These are phyloP conservation scores for Narthecium ossifragum DNA, from an alignment of 106 monocot genomes.

Conservation along the genomic window DNA sequence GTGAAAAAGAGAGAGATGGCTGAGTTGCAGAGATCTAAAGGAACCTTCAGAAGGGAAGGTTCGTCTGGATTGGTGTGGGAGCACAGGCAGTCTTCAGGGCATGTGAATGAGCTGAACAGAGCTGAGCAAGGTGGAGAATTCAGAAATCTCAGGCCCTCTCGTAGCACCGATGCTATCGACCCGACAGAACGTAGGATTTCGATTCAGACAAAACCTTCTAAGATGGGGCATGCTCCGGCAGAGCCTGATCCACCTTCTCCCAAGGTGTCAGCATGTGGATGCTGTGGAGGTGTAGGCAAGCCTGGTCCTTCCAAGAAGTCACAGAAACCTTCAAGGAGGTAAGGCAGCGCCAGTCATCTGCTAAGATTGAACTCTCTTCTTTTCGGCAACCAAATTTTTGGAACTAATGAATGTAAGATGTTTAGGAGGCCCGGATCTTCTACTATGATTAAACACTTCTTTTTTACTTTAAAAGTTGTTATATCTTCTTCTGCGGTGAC, in stretches of 20 bases:
- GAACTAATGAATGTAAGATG: too few species aligned
- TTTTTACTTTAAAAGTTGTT: too few species aligned
- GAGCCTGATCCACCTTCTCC: conserved; percentile 1
- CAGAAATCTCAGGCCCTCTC: background rate
- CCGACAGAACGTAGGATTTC: background rate
- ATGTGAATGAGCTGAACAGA: background rate
- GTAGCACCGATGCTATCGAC: background rate
- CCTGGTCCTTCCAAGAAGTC: background rate
- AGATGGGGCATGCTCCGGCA: background rate
- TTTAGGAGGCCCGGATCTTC: too few species aligned
- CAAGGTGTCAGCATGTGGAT: background rate
- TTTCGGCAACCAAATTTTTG: too few species aligned
- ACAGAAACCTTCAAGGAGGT: too few species aligned
- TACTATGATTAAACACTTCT: too few species aligned
- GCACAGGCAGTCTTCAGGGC: background rate
- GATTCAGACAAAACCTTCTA: background rate
- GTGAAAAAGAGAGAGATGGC: background rate
- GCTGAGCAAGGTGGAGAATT: background rate
- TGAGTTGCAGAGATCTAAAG: background rate
- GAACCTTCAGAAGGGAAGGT: background rate
- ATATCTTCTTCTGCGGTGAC: too few species aligned
- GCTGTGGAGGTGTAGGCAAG: background rate
- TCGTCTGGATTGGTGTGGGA: conserved; percentile 5
- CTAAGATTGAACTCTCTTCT: too few species aligned
- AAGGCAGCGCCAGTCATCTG: too few species aligned